Percentiles rank a stretch among this genome's conserved stretches.
Evolutionary conservation across 2,329 filamentous ascomycete species (phyloP).

Genomic region (Xylariaceae sp.): DNA sequence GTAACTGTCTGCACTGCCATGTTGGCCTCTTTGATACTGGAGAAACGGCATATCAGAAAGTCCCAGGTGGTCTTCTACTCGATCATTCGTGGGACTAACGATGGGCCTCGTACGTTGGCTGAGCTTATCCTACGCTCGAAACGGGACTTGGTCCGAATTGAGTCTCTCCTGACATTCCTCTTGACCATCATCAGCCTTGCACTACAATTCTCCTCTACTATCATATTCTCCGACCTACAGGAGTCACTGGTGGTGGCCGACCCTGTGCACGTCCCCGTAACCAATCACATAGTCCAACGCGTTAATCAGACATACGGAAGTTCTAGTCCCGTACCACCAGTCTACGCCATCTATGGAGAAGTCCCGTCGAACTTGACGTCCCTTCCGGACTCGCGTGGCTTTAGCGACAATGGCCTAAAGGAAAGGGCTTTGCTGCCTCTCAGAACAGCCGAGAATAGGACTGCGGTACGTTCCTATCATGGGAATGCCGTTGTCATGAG

Average conservation of each 20-base stretch:
- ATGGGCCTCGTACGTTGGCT: neutral
- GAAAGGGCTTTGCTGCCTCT: neutral
- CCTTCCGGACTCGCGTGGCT: neutral
- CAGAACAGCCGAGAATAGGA: neutral
- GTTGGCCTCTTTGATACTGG: neutral
- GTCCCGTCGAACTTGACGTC: neutral
- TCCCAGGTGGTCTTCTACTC: neutral
- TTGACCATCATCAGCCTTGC: neutral
- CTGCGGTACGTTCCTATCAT: neutral
- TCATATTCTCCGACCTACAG: neutral
- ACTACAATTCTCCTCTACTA: neutral
- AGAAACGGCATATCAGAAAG: neutral
- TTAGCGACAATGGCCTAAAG: neutral
- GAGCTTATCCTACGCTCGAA: neutral
- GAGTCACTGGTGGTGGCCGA: neutral
- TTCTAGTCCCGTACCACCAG: neutral
- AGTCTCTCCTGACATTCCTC: too few relatives aligned
- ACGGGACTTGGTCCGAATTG: too few relatives aligned
- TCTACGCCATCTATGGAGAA: neutral
- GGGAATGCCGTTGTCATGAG: neutral
- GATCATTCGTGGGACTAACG: neutral
- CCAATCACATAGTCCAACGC: neutral
- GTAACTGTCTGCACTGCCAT: neutral
- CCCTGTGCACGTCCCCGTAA: neutral
- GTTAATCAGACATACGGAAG: neutral